Base-by-base conservation (phyloP, 495 filamentous ascomycete genomes). In the Talaromyces proteolyticus region DNA sequence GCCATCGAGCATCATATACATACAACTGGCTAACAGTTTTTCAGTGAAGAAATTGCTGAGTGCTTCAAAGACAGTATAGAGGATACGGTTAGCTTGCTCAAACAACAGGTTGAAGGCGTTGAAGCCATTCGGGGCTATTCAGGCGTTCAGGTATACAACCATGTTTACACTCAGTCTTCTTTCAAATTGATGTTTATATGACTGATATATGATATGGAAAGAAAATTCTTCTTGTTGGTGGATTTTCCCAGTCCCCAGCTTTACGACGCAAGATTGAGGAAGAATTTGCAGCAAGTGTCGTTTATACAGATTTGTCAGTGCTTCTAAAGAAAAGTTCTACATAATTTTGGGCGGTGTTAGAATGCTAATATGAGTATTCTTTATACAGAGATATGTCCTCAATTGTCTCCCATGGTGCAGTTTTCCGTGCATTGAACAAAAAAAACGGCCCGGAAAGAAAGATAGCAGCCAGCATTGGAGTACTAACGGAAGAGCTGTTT, bases 401-500 rank as follows among this genome's bases (percentile, higher is more conserved):
- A 11, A 41, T 45, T 4, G 54, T 56, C 6, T 51, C 54, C 2
- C 42, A 42, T 19, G 50, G 54, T 14, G 54, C 44, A 3, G 45
- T 56, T 2, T 51, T 56, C 12, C 51, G 50, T 16, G 50, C 50
- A 11, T 36, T 56, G 6, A 25, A 49, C 34, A 52, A 47, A 42
- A 45, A 56, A n/a, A 26, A 53, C 14, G 54, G 50, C 1, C 54
- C 54, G 21, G 18, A 34, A 18, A 39, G 50, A 10, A 19, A 18
- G 10, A 44, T 46, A 20, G 17, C 10, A 12, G 48, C 44, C 29
- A 56, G 45, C 42, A 53, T 46, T 12, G 54, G 54, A 4, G n/a
- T 56, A 17, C 37, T 53, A 17, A 40, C 25, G 14, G 21, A 34
- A 2, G 50, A 56, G 23, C 38, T 7, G 11, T 53, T 50, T 17